Evolutionary conservation across 1,284 basidiomycete species (phyloP).

Genomic region (Gomphus bonarii): DNA sequence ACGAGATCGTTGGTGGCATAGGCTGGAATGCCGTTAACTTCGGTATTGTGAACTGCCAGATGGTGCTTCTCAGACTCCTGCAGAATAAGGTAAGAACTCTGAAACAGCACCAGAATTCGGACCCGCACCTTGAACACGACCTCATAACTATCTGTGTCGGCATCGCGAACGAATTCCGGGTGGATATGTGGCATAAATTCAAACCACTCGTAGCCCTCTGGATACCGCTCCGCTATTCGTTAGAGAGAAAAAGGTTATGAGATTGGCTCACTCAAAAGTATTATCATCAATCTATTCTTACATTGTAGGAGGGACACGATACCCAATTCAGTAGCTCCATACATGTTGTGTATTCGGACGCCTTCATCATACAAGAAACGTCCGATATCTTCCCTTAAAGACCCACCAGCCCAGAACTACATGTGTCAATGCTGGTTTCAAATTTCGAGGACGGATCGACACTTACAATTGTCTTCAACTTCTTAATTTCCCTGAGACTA

Average conservation of each 20-base stretch:
- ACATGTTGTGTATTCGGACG: not conserved
- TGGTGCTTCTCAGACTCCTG: conserved; percentile 11
- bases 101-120: not conserved
- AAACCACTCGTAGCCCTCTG: conserved; percentile 10
- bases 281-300: not conserved
- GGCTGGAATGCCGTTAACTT: conserved; percentile 20
- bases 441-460: not conserved
- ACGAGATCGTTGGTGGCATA: conserved; percentile 30
- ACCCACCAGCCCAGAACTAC: conserved; percentile 7
- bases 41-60: conserved; percentile 21
- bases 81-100: not conserved
- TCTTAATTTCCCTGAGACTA: conserved; percentile 15
- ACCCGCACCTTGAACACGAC: not conserved
- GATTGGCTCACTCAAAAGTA: not conserved
- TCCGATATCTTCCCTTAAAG: not conserved
- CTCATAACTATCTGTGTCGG: not conserved
- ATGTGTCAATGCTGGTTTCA: not conserved
- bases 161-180: not conserved
- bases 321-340: conserved; percentile 9
- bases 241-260: not conserved
- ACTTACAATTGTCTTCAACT: conserved; percentile 15
- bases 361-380: not conserved
- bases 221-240: not conserved
- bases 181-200: not conserved
- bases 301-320: not conserved